These are phyloP conservation scores for Parastagonospora nodorum DNA, from an alignment of 2,329 filamentous ascomycete genomes.

Conservation along the genomic window DNA sequence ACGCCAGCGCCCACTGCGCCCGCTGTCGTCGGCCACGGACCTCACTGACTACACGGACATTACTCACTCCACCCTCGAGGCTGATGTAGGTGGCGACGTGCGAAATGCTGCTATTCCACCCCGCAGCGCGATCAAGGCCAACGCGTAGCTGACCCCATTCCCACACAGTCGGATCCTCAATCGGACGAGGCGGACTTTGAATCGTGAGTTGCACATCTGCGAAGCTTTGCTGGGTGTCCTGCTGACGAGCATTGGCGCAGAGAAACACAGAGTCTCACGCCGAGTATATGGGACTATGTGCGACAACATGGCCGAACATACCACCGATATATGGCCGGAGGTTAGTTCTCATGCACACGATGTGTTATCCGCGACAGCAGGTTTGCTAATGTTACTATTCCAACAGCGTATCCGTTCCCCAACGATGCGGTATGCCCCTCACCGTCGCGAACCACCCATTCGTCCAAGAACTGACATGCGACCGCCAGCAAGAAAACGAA, in stretches of 20 bases:
- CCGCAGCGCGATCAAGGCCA: constrained; percentile 7
- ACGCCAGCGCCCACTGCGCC: constrained; percentile 12
- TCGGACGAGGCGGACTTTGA: constrained; percentile 41
- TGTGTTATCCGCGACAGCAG: not conserved
- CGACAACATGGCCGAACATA: constrained; percentile 50
- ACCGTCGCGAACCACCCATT: constrained; percentile 5
- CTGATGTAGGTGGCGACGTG: constrained; percentile 19
- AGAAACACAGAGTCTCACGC: constrained; percentile 46
- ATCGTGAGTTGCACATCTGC: constrained; percentile 31
- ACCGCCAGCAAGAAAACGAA: constrained; percentile 42
- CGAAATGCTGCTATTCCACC: constrained; percentile 6
- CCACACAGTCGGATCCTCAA: constrained; percentile 35
- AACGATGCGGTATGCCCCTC: constrained; percentile 41
- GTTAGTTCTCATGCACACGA: constrained; percentile 27
- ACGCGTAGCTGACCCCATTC: constrained; percentile 18
- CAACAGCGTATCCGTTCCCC: constrained; percentile 46
- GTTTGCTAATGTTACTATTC: constrained; percentile 22
- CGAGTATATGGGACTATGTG: constrained; percentile 47
- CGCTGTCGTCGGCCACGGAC: constrained; percentile 26
- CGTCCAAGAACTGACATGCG: constrained; percentile 15
- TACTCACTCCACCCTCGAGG: constrained; percentile 19
- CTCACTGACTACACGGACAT: constrained; percentile 25
- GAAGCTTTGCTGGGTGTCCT: not conserved
- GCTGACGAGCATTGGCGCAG: constrained; percentile 29
- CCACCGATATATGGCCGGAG: constrained; percentile 46